phyloP scores from a whole-genome alignment of 2,329 filamentous ascomycete species.

The Fusarium sp. region DNA sequence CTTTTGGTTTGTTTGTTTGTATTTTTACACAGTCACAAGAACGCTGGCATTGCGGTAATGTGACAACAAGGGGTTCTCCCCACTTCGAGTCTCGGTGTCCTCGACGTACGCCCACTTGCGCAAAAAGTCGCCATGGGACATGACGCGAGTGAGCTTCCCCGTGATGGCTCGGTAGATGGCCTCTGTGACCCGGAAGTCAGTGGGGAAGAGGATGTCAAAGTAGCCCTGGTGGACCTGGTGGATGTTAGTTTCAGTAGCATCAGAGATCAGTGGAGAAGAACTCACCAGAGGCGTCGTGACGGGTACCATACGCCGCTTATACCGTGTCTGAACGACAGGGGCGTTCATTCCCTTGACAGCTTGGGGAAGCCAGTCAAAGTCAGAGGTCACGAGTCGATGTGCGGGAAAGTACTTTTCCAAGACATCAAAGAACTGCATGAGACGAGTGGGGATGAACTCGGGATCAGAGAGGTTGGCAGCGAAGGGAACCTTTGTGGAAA shows the following conservation, averaged over 20 bases:
- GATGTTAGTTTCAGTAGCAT: slow-evolving; percentile 7
- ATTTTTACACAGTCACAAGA: slow-evolving; percentile 76
- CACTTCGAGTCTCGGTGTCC: slow-evolving; percentile 85
- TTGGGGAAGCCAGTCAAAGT: slow-evolving; percentile 88
- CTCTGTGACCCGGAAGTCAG: slow-evolving; percentile 90
- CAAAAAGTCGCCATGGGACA: slow-evolving; percentile 91
- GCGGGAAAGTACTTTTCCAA: slow-evolving; percentile 87
- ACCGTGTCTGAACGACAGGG: slow-evolving; percentile 95
- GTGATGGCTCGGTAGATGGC: slow-evolving; percentile 92
- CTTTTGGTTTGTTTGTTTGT: slow-evolving; percentile 33
- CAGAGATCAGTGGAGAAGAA: too few relatives aligned
- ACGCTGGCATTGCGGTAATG: slow-evolving; percentile 98
- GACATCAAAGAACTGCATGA: slow-evolving; percentile 97
- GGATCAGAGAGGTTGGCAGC: slow-evolving; percentile 78
- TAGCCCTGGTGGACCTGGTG: slow-evolving; percentile 92
- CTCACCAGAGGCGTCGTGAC: slow-evolving; percentile 78
- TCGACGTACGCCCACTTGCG: slow-evolving; percentile 87
- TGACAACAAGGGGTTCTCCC: slow-evolving; percentile 88
- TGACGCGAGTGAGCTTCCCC: slow-evolving; percentile 85
- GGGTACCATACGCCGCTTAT: slow-evolving; percentile 83
- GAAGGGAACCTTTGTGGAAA: slow-evolving; percentile 72
- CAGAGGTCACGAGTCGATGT: slow-evolving; percentile 86
- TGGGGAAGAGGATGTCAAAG: slow-evolving; percentile 98
- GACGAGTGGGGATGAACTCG: slow-evolving; percentile 91
- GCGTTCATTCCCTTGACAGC: slow-evolving; percentile 85